Evolutionary conservation across 139 green algal species (phyloP), one percentile per base, ranked within the genome.

Genomic region (Tetradesmus lagerheimii): DNA sequence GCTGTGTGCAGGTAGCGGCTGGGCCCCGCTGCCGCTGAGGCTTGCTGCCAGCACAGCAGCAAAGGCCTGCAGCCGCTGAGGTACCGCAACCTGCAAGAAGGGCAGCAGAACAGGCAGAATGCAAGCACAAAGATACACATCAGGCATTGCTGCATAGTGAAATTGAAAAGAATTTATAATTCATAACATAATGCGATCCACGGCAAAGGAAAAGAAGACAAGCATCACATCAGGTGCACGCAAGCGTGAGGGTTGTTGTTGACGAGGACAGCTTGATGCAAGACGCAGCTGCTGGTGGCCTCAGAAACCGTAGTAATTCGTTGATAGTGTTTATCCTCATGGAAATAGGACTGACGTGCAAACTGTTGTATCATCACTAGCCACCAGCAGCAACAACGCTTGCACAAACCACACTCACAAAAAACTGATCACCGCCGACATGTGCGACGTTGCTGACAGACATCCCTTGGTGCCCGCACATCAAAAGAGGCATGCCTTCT

Each of bases 341-440:
- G 29, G 41, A 2, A 29, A 39, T 96, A 91, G 94, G 94, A 92
- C 93, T 96, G 94, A 96, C 94, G 94, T 96, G 94, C 94, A 96
- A 96, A 95, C 81, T 20, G 80, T 78, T 92, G 34, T 83, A 29
- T 96, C 93, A 84, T 96, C 94, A 94, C 53, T 47, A 90, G 92
- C 90, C 89, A 85, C 74, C 57, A 71, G 57, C 57, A 71, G 20
- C 57, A 8, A 62, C 47, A n/a, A n/a, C n/a, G n/a, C n/a, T n/a
- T 71, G 25, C 37, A n/a, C 43, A 62, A 27, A 29, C 4, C 62
- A 75, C 62, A n/a, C 62, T 29, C 9, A 9, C 18, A 8, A 31
- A 14, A 67, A 67, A 31, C 57, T 37, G 4, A 1, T 23, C 12
- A 39, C 67, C 6, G 15, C 67, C 66, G 1, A 78, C n/a, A n/a